Evolutionary conservation across 106 monocot genomes (phyloP).

Genomic region (Amphibolis antarctica): DNA sequence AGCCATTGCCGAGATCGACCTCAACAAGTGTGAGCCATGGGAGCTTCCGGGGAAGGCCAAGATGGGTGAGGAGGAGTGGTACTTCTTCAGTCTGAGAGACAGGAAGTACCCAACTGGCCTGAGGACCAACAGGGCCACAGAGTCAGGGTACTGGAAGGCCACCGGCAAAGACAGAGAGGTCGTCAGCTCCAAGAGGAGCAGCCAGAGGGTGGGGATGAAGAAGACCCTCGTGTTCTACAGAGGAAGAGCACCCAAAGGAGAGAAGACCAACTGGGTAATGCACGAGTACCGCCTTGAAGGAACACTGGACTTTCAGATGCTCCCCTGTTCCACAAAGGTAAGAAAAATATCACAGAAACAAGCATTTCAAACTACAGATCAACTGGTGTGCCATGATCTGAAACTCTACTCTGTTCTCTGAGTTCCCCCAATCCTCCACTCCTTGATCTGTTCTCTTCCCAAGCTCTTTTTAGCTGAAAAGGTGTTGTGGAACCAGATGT

Average conservation of each 20-base stretch:
- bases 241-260: constrained; percentile 92
- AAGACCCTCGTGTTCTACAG: constrained; percentile 95
- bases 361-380: no score
- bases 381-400: no score
- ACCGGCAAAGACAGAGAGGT: constrained; percentile 98
- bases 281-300: constrained; percentile 93
- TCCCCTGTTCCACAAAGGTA: constrained; percentile 78
- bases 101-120: constrained; percentile 93
- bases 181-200: constrained; percentile 42
- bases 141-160: constrained; percentile 93
- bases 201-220: constrained; percentile 87
- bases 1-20: constrained; percentile 90
- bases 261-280: constrained; percentile 99
- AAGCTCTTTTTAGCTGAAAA: no score
- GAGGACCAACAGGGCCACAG: constrained; percentile 82
- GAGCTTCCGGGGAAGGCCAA: constrained; percentile 86
- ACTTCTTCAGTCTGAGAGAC: constrained; percentile 86
- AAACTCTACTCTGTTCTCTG: no score
- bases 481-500: no score
- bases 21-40: constrained; percentile 98
- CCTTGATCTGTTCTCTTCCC: no score
- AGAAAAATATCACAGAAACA: no score
- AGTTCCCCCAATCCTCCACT: no score
- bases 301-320: constrained; percentile 62
- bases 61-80: constrained; percentile 99